Base-by-base conservation (phyloP, 768 basidiomycete species). In the Lactifluus volemus region DNA sequence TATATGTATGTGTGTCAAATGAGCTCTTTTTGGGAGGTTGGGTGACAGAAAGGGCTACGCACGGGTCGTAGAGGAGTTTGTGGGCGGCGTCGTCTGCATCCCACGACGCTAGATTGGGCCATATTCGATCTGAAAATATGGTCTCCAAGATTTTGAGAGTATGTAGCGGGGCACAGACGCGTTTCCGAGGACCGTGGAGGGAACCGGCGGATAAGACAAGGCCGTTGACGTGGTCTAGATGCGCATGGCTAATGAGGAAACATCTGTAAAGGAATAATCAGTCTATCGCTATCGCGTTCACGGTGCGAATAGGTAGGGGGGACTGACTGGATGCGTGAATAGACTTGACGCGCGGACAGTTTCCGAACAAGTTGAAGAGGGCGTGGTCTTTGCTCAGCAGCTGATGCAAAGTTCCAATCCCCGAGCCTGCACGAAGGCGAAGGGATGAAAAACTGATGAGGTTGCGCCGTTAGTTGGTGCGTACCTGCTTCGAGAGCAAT, bases 401-500 rank as follows among this genome's bases (percentile, higher is more conserved):
- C 34, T 75, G 76, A 14, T 75, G 73, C 52, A 98, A 74, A 5
- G 92, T 86, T 47, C 95, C 94, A 44, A 91, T 77, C 4, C 92
- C 93, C 4, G 92, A 94, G 21, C 95, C 95, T 92, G 67, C 21
- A 32, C 21, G 14, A 17, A 29, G 25, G 25, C 25, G 25, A 25
- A 25, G 25, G 25, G 25, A 25, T 25, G 25, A 25, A 25, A 25
- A 25, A 25, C 25, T 25, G 25, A 25, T 25, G 29, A n/a, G 12
- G 47, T 47, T 21, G 55, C 45, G 14, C 25, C 36, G 15, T 4
- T 4, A 4, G 36, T 11, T 2, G 11, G 38, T 25, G 72, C 81
- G 65, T 62, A 90, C 93, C 93, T 70, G 92, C 96, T 76, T 98
- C 96, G 54, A 98, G 71, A 2, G 85, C 88, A 6, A 96, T 65